These are phyloP conservation scores for Podaxis sp. DNA, from an alignment of 768 basidiomycete species.

Conservation along the genomic window DNA sequence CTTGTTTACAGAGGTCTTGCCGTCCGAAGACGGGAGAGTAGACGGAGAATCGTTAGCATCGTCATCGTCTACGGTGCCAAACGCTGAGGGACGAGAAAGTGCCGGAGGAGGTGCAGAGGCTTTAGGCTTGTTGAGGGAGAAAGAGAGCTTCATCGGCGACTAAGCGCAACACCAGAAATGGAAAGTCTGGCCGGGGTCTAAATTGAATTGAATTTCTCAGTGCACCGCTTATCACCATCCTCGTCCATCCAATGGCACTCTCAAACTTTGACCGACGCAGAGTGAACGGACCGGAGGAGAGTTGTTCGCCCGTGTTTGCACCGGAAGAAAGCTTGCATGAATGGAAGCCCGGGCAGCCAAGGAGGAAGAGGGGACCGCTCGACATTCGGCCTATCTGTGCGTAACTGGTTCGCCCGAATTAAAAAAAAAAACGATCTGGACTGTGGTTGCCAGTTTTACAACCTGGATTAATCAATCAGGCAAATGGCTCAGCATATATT, in stretches of 20 bases:
- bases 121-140: slow-evolving; percentile 74
- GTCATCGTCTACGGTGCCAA: slow-evolving; percentile 67
- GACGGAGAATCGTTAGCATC: slow-evolving; percentile 49
- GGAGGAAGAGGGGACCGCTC: slow-evolving; percentile 50
- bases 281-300: slow-evolving; percentile 89
- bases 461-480: slow-evolving; percentile 87
- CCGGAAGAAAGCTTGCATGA: slow-evolving; percentile 29
- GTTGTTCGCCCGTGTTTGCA: slow-evolving; percentile 62
- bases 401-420: slow-evolving; percentile 16
- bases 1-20: slow-evolving; percentile 46
- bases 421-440: slow-evolving; percentile 14
- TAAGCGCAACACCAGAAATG: slow-evolving; percentile 11
- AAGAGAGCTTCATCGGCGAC: slow-evolving; percentile 79
- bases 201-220: slow-evolving; percentile 21
- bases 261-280: slow-evolving; percentile 79
- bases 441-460: slow-evolving; percentile 64
- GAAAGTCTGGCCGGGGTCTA: slow-evolving; percentile 31
- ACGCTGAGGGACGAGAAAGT: slow-evolving; percentile 61
- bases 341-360: slow-evolving; percentile 37
- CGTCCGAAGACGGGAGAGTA: slow-evolving; percentile 20
- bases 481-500: slow-evolving; percentile 96
- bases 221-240: not conserved
- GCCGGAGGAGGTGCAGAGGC: slow-evolving; percentile 42
- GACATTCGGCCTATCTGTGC: slow-evolving; percentile 90
- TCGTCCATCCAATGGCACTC: slow-evolving; percentile 42